Base-by-base conservation (phyloP, 1,284 basidiomycete species). In the Malassezia psittaci region DNA sequence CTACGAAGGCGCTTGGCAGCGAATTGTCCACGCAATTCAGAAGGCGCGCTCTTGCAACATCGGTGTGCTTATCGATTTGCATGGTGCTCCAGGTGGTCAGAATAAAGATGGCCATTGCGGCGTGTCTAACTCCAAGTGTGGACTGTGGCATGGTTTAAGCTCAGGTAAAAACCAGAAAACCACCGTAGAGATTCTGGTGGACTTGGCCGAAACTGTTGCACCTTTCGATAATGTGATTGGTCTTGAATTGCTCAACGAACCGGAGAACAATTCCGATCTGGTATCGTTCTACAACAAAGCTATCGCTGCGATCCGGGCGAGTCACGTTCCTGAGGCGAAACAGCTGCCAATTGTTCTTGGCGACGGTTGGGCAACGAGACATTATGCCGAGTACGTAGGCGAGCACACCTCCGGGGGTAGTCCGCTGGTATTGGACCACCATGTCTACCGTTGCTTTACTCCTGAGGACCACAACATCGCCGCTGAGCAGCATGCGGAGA, bases 371-470 rank as follows among this genome's bases (percentile, higher is more conserved):
- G 79, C 82, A 66, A 81, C 83, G 0, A 79, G 83, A 33, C 78
- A 81, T 61, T 90, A 88, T 67, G 78, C 83, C 2, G 77, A 79
- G 33, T 85, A 67, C 76, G 83, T 61, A 76, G 62, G 61, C 9
- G 53, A 69, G 50, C 71, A 63, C 19, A 57, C 59, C 11, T 44
- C 50, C 9, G 38, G 37, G 15, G 60, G 46, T 46, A 66, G 64
- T 48, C 83, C 83, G 33, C 77, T 83, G 15, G 82, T 85, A 15
- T 76, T 88, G 32, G 88, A 91, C 75, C 85, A 90, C 67, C 88
- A 90, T 71, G 80, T 90, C 18, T 91, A 90, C 72, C 82, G 88
- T 35, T 89, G 86, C 74, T 87, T 87, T 74, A 86, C 85, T 18
- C 65, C 64, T 10, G 76, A 78, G 5, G 88, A 90, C 73, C 81